A percentile compares a stretch with the other conserved stretches of the same genome.
Conservation (phyloP, 371 early-diverging fungal genomes). For the Rhizomucor miehei region DNA sequence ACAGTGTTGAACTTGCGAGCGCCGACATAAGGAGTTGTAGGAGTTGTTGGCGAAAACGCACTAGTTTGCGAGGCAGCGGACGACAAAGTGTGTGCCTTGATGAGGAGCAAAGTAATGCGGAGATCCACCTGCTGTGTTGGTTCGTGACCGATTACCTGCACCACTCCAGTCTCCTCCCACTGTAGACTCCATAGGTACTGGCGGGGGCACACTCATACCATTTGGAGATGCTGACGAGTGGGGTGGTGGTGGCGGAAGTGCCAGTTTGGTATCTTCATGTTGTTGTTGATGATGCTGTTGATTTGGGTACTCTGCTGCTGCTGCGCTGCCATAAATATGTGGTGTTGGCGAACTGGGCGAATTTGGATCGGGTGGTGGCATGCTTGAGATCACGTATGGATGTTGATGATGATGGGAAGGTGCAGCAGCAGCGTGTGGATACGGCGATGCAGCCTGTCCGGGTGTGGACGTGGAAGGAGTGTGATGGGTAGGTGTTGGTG, state of each 20-base stretch:
- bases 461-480: conserved; percentile 12
- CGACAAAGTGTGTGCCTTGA: conserved; percentile 6
- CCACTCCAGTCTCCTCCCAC: not conserved
- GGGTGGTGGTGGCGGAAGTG: too few relatives aligned
- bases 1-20: conserved; percentile 6
- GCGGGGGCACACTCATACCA: too few relatives aligned
- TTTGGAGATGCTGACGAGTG: too few relatives aligned
- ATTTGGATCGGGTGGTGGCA: conserved; percentile 4
- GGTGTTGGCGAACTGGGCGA: conserved; percentile 4
- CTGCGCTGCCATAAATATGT: too few relatives aligned
- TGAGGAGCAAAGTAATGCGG: not conserved
- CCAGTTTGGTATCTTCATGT: too few relatives aligned
- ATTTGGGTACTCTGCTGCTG: too few relatives aligned
- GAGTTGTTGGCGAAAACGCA: conserved; percentile 16
- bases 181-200: not conserved
- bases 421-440: conserved; percentile 4
- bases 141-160: not conserved
- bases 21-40: conserved; percentile 14
- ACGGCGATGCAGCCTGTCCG: conserved; percentile 3
- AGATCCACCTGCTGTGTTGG: not conserved
- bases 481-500: conserved; percentile 19
- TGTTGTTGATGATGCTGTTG: too few relatives aligned
- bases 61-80: conserved; percentile 14
- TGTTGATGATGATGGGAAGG: conserved; percentile 1
- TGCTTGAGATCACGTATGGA: not conserved